Evolutionary conservation across 768 basidiomycete genomes (phyloP).

Genomic region (Lactarius indigo): DNA sequence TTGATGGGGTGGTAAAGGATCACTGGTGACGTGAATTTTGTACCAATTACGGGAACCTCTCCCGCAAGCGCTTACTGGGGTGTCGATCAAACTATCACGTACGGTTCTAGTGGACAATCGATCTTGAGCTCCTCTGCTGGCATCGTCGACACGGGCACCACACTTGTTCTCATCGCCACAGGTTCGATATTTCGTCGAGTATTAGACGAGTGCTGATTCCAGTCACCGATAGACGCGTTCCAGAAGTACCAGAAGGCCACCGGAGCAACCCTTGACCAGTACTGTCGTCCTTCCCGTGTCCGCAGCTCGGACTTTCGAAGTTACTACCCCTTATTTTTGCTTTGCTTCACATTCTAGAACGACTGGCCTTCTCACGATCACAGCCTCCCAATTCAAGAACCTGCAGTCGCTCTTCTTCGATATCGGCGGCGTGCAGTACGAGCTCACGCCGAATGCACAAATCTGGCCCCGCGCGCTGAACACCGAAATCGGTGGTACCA

Average conservation of each 20-base stretch:
- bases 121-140: conserved; percentile 40
- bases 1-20: conserved; percentile 26
- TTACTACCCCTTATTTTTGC: background rate
- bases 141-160: conserved; percentile 54
- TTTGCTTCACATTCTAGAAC: conserved; percentile 30
- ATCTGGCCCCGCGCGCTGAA: conserved; percentile 65
- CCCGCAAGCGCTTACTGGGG: conserved; percentile 51
- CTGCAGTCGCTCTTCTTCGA: conserved; percentile 52
- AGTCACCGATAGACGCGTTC: conserved; percentile 43
- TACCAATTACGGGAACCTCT: conserved; percentile 43
- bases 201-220: background rate
- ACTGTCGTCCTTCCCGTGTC: conserved; percentile 20
- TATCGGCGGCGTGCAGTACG: conserved; percentile 49
- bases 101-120: conserved; percentile 31
- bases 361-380: conserved; percentile 56
- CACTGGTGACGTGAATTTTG: conserved; percentile 36
- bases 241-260: conserved; percentile 51
- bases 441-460: conserved; percentile 62
- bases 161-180: conserved; percentile 52
- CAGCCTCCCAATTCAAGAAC: conserved; percentile 43
- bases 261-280: conserved; percentile 50
- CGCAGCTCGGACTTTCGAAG: background rate
- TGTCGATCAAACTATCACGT: conserved; percentile 43
- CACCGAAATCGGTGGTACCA: conserved; percentile 50
- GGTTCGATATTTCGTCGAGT: conserved; percentile 11